Evolutionary conservation across 164 flowering plant genomes (phyloP).

Genomic region (Umbellularia californica): DNA sequence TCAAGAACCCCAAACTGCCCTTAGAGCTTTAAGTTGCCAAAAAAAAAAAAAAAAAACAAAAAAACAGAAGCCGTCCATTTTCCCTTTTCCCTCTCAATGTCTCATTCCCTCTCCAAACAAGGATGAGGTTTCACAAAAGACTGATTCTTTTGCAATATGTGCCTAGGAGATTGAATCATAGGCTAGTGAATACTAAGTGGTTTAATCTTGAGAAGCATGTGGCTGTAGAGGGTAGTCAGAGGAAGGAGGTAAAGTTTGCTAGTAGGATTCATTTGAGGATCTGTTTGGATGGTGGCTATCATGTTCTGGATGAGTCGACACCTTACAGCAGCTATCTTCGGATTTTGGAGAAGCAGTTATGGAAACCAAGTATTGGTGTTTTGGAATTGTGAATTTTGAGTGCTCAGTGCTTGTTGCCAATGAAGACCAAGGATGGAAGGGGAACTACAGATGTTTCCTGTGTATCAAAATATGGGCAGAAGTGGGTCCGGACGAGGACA

Average conservation of each 20-base stretch:
- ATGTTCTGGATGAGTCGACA: slow-evolving; percentile 54
- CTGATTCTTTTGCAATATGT: slow-evolving; percentile 30
- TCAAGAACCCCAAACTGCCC: too few relatives aligned
- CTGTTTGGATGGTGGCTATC: slow-evolving; percentile 57
- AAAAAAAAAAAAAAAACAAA: too few relatives aligned
- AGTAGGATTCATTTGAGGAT: slow-evolving; percentile 45
- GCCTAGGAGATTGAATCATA: slow-evolving; percentile 30
- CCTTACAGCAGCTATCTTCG: slow-evolving; percentile 49
- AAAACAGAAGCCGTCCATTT: too few relatives aligned
- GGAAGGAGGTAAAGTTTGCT: slow-evolving; percentile 24
- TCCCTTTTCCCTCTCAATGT: too few relatives aligned
- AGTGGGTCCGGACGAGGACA: slow-evolving; percentile 60
- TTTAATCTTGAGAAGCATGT: slow-evolving; percentile 49
- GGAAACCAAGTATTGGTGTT: slow-evolving; percentile 46
- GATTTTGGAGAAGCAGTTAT: slow-evolving; percentile 35
- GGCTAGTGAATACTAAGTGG: slow-evolving; percentile 32
- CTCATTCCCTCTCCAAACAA: slow-evolving; percentile 9
- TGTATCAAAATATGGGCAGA: slow-evolving; percentile 57
- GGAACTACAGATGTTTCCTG: slow-evolving; percentile 52
- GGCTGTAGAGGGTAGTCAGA: slow-evolving; percentile 52
- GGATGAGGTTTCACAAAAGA: slow-evolving; percentile 34
- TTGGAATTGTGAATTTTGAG: slow-evolving; percentile 49
- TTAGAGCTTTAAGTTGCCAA: too few relatives aligned
- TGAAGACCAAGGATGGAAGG: slow-evolving; percentile 34
- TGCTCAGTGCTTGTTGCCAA: slow-evolving; percentile 36